A percentile compares a stretch with the other conserved stretches of the same genome.
phyloP scores from a whole-genome alignment of 176 grass and related monocot genomes.

The Dendrocalamus sinicus region DNA sequence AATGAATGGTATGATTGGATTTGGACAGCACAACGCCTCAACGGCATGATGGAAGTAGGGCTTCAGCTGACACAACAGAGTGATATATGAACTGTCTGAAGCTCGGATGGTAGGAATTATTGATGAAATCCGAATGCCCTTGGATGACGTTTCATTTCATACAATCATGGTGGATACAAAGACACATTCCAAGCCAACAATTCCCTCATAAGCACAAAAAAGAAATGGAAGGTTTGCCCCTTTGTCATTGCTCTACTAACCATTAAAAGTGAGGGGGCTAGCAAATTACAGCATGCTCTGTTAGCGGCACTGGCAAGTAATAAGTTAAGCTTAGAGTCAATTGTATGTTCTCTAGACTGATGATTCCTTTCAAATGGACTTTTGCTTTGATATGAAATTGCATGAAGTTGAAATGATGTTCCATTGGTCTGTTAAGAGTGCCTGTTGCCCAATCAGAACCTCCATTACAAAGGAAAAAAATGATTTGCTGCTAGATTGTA shows the following conservation, averaged over 20 bases:
- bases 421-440: background rate
- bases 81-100: too few species aligned
- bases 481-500: background rate
- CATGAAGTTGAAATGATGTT: conserved; percentile 12
- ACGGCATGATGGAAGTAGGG: too few species aligned
- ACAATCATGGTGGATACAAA: too few species aligned
- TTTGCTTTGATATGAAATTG: background rate
- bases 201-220: conserved; percentile 79
- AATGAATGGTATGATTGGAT: too few species aligned
- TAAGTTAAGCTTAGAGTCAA: background rate
- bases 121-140: too few species aligned
- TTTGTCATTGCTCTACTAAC: background rate
- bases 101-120: too few species aligned
- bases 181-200: conserved; percentile 24
- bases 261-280: background rate
- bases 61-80: too few species aligned
- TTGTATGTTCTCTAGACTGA: conserved; percentile 11
- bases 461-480: background rate
- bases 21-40: too few species aligned
- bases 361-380: conserved; percentile 8
- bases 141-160: too few species aligned
- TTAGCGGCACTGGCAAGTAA: background rate
- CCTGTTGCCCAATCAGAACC: background rate
- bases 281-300: too few species aligned
- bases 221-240: conserved; percentile 83